Evolutionary conservation across 2,329 filamentous ascomycete species (phyloP).

Genomic region (Fulvia fulva): DNA sequence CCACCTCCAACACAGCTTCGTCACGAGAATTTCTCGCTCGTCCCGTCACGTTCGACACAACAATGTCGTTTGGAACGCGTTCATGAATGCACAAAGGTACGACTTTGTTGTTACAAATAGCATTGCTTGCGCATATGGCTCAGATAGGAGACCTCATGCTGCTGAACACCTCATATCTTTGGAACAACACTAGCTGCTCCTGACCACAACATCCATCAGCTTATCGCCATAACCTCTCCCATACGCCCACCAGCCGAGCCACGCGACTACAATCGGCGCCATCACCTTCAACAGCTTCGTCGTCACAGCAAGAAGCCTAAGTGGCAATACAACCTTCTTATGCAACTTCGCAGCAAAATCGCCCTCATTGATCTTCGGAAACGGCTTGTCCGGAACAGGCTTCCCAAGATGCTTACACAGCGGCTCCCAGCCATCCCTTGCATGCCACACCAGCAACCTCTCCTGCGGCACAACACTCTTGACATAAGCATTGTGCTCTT

Average conservation of each 20-base stretch:
- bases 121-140: no score
- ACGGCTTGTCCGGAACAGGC: neutral
- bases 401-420: neutral
- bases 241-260: neutral
- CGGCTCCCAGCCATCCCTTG: conserved; percentile 1
- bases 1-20: no score
- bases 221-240: neutral
- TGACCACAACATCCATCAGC: neutral
- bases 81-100: no score
- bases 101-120: no score
- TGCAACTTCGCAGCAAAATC: neutral
- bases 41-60: no score
- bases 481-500: conserved; percentile 2
- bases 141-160: no score
- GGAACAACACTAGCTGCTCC: no score
- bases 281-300: neutral
- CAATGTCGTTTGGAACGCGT: no score
- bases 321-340: neutral
- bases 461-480: neutral
- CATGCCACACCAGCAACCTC: neutral
- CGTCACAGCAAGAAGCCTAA: neutral
- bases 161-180: no score
- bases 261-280: neutral
- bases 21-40: no score
- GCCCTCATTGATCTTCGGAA: conserved; percentile 4